Base-by-base conservation (phyloP, 768 basidiomycete species). In the Lactarius evosmus region DNA sequence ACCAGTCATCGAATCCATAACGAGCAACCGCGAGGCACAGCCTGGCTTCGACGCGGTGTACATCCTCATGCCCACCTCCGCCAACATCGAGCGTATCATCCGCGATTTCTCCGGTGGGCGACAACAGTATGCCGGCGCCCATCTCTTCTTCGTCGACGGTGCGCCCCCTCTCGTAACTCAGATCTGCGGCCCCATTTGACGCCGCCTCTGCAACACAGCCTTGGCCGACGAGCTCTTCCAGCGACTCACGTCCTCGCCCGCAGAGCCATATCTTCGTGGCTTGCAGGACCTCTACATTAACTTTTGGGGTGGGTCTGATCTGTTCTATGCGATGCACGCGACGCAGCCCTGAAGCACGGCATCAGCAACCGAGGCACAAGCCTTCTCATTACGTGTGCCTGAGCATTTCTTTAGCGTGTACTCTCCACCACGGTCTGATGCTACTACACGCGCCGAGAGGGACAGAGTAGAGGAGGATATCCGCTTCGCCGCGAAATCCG, bases 71-170 rank as follows among this genome's bases (percentile, higher is more conserved):
- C 91, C 97, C 17, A 98, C 97, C 4, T 85, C 85, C 1, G 91
- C 94, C 78, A 98, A 98, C 75, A 85, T 98, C 50, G 88, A 96
- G 61, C 84, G 95, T 25, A 82, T 99, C 71, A 88, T 98, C 69
- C 84, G 80, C 36, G 97, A 99, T 75, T 96, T 94, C 72, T 77
- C 79, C 3, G 72, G 75, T 44, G 81, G 81, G 16, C 79, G 80
- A 69, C 85, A 88, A 69, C 83, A 82, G 64, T 98, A 98, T 73
- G 86, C 86, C 19, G 88, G 78, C 0, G 96, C 91, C 0, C 92
- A 98, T 74, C 74, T 98, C 61, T 95, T 95, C 82, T 99, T 98
- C 74, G 80, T 95, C 63, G 96, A 98, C 71, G 90, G 96, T 87
- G 62, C 69, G 85, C 72, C 14, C 3, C 16, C 30, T 25, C 14